These are phyloP conservation scores for Venturia carpophila DNA, from an alignment of 2,329 filamentous ascomycete species.

Conservation along the genomic window DNA sequence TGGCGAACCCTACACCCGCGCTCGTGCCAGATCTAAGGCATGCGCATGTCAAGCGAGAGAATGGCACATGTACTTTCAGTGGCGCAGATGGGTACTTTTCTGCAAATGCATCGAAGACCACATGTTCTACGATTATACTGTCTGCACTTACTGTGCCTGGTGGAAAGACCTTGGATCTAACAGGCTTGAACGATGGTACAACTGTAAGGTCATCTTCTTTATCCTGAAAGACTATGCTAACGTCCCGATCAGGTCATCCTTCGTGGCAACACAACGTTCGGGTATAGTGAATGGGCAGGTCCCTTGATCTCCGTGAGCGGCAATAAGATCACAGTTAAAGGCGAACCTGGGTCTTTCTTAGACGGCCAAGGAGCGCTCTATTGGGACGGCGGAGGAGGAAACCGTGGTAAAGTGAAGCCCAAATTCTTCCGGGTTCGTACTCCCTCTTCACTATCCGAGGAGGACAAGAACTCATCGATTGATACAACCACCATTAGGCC, in stretches of 20 bases:
- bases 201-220: constrained; percentile 22
- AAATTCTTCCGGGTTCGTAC: not conserved
- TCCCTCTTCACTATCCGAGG: too few species aligned
- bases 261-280: constrained; percentile 1
- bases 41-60: not conserved
- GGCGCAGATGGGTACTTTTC: not conserved
- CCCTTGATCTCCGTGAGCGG: constrained; percentile 13
- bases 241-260: not conserved
- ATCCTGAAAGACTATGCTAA: not conserved
- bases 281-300: constrained; percentile 11
- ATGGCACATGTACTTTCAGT: not conserved
- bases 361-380: constrained; percentile 49
- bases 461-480: not conserved
- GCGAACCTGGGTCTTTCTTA: constrained; percentile 41
- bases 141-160: constrained; percentile 26
- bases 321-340: constrained; percentile 50
- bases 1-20: not conserved
- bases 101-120: not conserved
- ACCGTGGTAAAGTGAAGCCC: constrained; percentile 22
- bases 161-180: constrained; percentile 32
- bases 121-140: not conserved
- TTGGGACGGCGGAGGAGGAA: constrained; percentile 43
- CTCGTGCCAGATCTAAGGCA: not conserved
- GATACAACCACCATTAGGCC: constrained; percentile 21
- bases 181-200: constrained; percentile 29